Base-by-base conservation (phyloP, 352 stramenopile species). In the Pythium aristosporum region DNA sequence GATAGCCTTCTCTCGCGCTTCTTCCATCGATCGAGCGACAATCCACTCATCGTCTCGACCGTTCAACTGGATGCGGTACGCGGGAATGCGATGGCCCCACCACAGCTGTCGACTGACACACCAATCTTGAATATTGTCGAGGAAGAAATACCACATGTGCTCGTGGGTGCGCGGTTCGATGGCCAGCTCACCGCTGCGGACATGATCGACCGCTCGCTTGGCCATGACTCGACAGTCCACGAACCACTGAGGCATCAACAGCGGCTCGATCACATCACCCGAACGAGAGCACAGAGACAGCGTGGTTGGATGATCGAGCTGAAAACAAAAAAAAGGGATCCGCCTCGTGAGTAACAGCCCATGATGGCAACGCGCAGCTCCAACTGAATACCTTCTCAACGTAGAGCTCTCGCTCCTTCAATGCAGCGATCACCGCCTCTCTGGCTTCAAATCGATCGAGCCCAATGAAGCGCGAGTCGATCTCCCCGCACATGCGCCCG, bases 41-140 rank as follows among this genome's bases (percentile, higher is more conserved):
- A 92, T 61, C 69, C 85, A 90, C 16, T 90, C 85, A 37, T 80
- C 94, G 60, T 82, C 74, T 34, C 12, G 18, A 37, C 32, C 15
- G 63, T 23, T 50, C 16, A 54, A 99, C 98, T 73, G 66, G 97
- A 97, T 37, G 77, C 79, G 62, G 99, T 98, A 99, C 7, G 98
- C 98, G 0, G 98, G 98, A 63, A 99, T 99, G 51, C 97, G 92
- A 73, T 99, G 98, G 9, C 98, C 98, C 98, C 98, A 99, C 97
- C 97, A 99, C 32, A 99, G 77, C 76, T 99, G 98, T 56, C 98
- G 87, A 30, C 94, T 99, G 41, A 99, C 96, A 78, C 97, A 99
- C 98, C 98, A 99, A 80, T 99, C 97, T 65, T 97, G 95, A 70
- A 99, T 99, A 71, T 99, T 98, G 51, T 97, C 94, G n/a, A 99